Evolutionary conservation across 306 rosid genomes (phyloP).

Genomic region (Vigna trinervia): DNA sequence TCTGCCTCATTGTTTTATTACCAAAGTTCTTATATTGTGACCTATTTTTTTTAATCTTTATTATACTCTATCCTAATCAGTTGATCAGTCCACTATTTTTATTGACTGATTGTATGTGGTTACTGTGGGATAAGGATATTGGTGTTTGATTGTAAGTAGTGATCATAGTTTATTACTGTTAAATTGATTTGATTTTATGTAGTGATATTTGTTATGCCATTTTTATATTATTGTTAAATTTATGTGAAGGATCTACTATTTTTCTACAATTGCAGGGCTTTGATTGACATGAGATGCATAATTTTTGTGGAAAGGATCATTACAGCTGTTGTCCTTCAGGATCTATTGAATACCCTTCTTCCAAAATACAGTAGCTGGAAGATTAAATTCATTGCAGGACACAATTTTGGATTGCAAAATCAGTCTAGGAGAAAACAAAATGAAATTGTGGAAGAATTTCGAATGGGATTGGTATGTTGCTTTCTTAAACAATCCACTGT

Average conservation of each 20-base stretch:
- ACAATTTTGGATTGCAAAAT: conserved; percentile 49
- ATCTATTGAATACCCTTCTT: conserved; percentile 64
- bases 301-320: conserved; percentile 84
- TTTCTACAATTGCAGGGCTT: conserved; percentile 48
- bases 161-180: neutral
- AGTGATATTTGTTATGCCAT: neutral
- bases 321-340: conserved; percentile 68
- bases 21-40: too few species aligned
- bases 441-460: conserved; percentile 82
- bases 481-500: conserved; percentile 17
- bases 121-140: too few species aligned
- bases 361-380: conserved; percentile 76
- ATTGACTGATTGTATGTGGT: neutral
- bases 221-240: neutral
- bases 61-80: neutral
- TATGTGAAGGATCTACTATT: conserved; percentile 34
- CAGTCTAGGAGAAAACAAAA: conserved; percentile 77
- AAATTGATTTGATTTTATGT: neutral
- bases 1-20: too few species aligned
- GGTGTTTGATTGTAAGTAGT: neutral
- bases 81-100: too few species aligned
- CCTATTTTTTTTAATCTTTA: neutral
- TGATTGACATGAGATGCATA: conserved; percentile 75
- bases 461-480: conserved; percentile 72
- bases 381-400: conserved; percentile 76